These are phyloP conservation scores for Pseudogymnoascus pannorum DNA, from an alignment of 2,329 filamentous ascomycete genomes.

Conservation along the genomic window DNA sequence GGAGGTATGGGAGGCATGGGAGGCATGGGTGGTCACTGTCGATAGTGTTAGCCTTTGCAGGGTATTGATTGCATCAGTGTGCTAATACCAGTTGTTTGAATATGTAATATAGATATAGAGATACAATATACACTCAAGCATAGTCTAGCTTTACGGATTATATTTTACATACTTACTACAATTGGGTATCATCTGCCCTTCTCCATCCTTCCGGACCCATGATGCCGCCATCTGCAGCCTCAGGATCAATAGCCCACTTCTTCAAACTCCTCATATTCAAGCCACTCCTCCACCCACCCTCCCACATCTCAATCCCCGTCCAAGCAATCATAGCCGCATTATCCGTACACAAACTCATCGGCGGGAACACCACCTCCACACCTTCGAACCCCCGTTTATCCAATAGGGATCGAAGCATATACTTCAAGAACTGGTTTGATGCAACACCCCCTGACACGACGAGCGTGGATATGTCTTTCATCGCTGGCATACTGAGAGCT, in stretches of 20 bases:
- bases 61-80: not conserved
- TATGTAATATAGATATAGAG: not conserved
- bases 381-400: conserved; percentile 57
- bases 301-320: conserved; percentile 87
- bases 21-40: not conserved
- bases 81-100: not conserved
- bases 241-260: conserved; percentile 68
- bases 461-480: conserved; percentile 45
- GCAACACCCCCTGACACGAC: conserved; percentile 90
- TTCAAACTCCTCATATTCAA: conserved; percentile 52
- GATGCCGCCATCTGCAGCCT: conserved; percentile 56
- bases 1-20: not conserved
- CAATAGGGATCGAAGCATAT: conserved; percentile 52
- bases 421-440: conserved; percentile 70
- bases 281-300: conserved; percentile 62
- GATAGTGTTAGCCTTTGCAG: not conserved
- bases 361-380: conserved; percentile 65
- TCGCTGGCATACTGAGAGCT: conserved; percentile 40
- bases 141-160: too few relatives aligned
- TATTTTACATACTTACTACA: conserved; percentile 8
- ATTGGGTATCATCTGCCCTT: conserved; percentile 12
- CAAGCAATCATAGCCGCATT: conserved; percentile 98
- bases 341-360: conserved; percentile 73
- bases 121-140: not conserved
- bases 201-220: conserved; percentile 51